Percentiles rank a stretch among this genome's conserved stretches.
Evolutionary conservation across 169 alveolate genomes (phyloP).

Genomic region (Neospora caninum): DNA sequence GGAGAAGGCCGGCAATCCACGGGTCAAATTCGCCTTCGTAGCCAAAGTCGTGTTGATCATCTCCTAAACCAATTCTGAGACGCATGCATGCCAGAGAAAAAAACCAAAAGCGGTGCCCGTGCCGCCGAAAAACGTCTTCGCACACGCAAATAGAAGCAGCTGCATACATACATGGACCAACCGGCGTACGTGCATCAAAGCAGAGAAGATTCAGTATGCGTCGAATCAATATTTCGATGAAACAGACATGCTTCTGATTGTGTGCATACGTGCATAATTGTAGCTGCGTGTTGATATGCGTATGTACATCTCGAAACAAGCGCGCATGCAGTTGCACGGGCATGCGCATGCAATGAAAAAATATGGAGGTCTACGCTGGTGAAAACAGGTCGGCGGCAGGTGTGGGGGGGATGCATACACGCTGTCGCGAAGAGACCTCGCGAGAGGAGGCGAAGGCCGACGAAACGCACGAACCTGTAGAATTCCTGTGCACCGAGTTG

Average conservation of each 20-base stretch:
- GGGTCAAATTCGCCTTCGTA: conserved; percentile 84
- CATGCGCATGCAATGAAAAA: too few relatives aligned
- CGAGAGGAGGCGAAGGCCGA: background rate
- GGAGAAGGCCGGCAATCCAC: conserved; percentile 78
- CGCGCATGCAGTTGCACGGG: too few relatives aligned
- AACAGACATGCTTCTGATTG: background rate
- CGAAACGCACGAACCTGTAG: conserved; percentile 28
- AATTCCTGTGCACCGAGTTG: conserved; percentile 80
- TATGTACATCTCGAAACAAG: too few relatives aligned
- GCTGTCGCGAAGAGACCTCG: too few relatives aligned
- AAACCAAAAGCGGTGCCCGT: background rate
- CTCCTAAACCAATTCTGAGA: conserved; percentile 80
- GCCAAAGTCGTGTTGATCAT: conserved; percentile 85
- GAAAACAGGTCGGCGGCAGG: too few relatives aligned
- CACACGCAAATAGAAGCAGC: background rate
- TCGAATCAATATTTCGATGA: background rate
- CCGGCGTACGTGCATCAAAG: background rate
- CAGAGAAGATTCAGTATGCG: background rate
- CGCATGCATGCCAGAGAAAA: background rate
- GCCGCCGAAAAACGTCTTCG: background rate
- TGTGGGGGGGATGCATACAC: too few relatives aligned
- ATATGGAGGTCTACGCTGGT: too few relatives aligned
- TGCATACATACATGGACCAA: background rate
- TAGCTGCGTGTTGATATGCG: background rate
- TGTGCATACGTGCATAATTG: background rate